phyloP scores from a whole-genome alignment of 2,329 filamentous ascomycete genomes.

The Neoascochyta sp. region DNA sequence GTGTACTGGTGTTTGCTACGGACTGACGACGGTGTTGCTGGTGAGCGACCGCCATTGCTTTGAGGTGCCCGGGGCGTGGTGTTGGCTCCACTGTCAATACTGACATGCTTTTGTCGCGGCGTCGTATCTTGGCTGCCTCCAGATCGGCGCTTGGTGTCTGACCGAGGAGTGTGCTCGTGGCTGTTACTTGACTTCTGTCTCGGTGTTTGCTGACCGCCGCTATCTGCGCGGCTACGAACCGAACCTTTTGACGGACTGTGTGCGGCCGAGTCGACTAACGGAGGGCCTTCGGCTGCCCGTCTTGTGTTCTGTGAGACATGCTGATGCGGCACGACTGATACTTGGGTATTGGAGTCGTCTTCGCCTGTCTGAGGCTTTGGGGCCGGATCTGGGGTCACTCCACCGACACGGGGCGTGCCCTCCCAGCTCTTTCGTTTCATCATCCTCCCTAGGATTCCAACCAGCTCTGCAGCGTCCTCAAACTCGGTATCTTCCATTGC shows the following conservation, averaged over 20 bases:
- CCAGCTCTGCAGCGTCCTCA: constrained; percentile 82
- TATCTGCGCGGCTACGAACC: constrained; percentile 29
- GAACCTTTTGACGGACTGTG: constrained; percentile 18
- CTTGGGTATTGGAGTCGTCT: too few species aligned
- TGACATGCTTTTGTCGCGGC: constrained; percentile 28
- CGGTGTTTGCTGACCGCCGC: constrained; percentile 19
- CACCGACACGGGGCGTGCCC: constrained; percentile 34
- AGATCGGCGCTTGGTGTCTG: constrained; percentile 20
- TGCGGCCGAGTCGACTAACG: constrained; percentile 16
- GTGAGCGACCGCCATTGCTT: constrained; percentile 27
- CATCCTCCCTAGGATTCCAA: constrained; percentile 82
- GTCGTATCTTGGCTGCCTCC: constrained; percentile 32
- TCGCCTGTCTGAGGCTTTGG: too few species aligned
- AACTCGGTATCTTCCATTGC: constrained; percentile 96
- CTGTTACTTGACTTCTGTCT: constrained; percentile 19
- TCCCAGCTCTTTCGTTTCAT: constrained; percentile 62
- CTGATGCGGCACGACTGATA: too few species aligned
- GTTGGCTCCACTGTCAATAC: constrained; percentile 30
- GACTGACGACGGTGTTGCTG: constrained; percentile 33
- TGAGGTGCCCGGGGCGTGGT: constrained; percentile 33
- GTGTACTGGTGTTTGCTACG: constrained; percentile 25
- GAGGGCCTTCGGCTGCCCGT: constrained; percentile 25
- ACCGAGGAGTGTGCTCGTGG: constrained; percentile 26
- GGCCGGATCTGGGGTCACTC: constrained; percentile 29
- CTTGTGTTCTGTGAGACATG: constrained; percentile 21